These are phyloP conservation scores for Ophiosphaerella herpotricha DNA, from an alignment of 2,329 filamentous ascomycete genomes.

Conservation along the genomic window DNA sequence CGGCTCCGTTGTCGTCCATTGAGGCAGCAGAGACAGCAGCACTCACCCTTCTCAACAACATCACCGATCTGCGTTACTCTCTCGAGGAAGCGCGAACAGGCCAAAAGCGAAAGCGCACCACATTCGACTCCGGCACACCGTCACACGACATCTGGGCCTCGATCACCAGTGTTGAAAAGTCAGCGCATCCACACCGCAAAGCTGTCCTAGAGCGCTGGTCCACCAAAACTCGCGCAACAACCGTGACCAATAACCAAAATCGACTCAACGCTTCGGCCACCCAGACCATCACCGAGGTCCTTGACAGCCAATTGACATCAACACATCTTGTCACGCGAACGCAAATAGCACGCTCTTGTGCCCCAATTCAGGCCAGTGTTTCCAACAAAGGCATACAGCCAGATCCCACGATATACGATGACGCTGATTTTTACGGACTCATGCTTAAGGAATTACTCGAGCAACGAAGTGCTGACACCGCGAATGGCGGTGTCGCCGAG, in stretches of 20 bases:
- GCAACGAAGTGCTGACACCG: constrained; percentile 72
- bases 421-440: constrained; percentile 92
- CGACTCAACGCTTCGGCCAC: constrained; percentile 64
- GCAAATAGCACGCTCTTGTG: constrained; percentile 74
- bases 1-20: constrained; percentile 58
- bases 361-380: constrained; percentile 65
- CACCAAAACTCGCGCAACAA: constrained; percentile 69
- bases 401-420: constrained; percentile 73
- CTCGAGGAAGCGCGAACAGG: constrained; percentile 60
- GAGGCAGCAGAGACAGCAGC: constrained; percentile 84
- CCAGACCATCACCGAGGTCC: constrained; percentile 68
- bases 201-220: constrained; percentile 89
- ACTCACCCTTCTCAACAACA: constrained; percentile 80
- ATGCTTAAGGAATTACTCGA: constrained; percentile 92
- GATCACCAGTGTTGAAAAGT: constrained; percentile 68
- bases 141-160: constrained; percentile 72
- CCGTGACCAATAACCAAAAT: constrained; percentile 56
- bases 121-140: constrained; percentile 60
- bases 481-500: constrained; percentile 51
- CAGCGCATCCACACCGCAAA: constrained; percentile 65
- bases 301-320: constrained; percentile 70
- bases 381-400: constrained; percentile 28
- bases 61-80: constrained; percentile 70
- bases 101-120: constrained; percentile 62
- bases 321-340: constrained; percentile 73